Evolutionary conservation across 768 basidiomycete species (phyloP).

Genomic region (Boletus speciosus): DNA sequence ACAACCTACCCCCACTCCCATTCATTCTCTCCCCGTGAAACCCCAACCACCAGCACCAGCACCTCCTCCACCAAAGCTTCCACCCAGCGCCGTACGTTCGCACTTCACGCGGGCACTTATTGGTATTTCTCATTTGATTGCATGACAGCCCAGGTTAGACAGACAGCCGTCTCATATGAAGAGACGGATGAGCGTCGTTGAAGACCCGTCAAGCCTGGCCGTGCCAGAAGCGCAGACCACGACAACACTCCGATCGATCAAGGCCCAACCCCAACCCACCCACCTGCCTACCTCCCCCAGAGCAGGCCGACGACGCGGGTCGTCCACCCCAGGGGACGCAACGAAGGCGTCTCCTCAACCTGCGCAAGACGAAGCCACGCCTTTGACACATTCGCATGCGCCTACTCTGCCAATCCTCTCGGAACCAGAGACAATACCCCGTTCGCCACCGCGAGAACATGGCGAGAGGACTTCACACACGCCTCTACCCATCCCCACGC

Average conservation of each 20-base stretch:
- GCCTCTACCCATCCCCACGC: not conserved
- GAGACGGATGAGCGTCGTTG: conserved; percentile 8
- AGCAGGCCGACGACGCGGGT: not conserved
- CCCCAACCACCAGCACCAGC: not conserved
- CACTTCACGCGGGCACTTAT: not conserved
- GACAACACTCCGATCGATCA: not conserved
- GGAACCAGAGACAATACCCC: not conserved
- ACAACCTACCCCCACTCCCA: not conserved
- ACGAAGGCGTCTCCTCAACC: not conserved
- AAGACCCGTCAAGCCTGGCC: conserved; percentile 1
- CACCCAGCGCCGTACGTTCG: conserved; percentile 12
- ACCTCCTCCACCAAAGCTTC: not conserved
- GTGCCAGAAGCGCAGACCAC: not conserved
- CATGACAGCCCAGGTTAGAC: conserved; percentile 15
- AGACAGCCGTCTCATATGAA: conserved; percentile 9
- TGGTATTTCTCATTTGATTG: not conserved
- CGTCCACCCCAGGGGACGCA: not conserved
- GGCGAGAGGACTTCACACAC: conserved; percentile 6
- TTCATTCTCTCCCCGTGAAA: not conserved
- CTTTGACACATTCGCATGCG: not conserved
- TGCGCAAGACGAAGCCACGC: not conserved
- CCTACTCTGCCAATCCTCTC: not conserved
- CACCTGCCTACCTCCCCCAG: not conserved
- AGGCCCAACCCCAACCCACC: not conserved
- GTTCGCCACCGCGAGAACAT: conserved; percentile 2